Evolutionary conservation across 2,329 filamentous ascomycete species (phyloP), one percentile per base, ranked within the genome.

Genomic region (Aspergillus awamori): DNA sequence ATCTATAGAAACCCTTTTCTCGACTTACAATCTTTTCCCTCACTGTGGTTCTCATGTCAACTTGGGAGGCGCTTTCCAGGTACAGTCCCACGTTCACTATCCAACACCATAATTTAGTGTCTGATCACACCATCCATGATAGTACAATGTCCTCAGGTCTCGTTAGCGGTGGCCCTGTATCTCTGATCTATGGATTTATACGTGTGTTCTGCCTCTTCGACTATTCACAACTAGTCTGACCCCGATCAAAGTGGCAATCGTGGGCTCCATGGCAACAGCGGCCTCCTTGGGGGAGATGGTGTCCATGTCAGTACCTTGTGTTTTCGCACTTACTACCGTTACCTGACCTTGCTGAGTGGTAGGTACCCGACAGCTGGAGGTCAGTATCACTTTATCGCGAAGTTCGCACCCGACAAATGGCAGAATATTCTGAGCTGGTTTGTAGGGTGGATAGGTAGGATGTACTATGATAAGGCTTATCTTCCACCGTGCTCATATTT

Each of bases 331-430:
- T 0, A 51, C 8, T 36, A 52, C 10, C 3, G n/a, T 4, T 28
- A 6, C 4, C 8, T 26, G 20, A 51, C 4, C 2, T 30, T 53
- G 6, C 26, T 8, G 41, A 13, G 20, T 15, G 2, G 3, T 22
- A 62, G 57, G 51, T 60, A 58, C 20, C 62, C 62, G 4, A 64
- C 60, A 1, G 60, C 62, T 3, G 62, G 62, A 2, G 59, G 59
- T 3, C 62, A 64, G 24, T 62, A 64, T 10, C 62, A 64, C 20
- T 64, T 53, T 5, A 52, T 53, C 2, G 60, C 59, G 2, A 59
- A 49, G 6, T 28, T 64, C 7, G 53, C 57, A 5, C 59, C 59
- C 8, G 2, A 43, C 0, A 20, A n/a, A 5, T 33, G 38, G n/a
- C 38, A 33, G 6, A 48, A 57, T 11, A 22, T 26, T 5, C 58